Evolutionary conservation across 192 early-diverging fungal genomes (phyloP), one percentile per base, ranked within the genome.

Genomic region (Rhizophagus sp.): DNA sequence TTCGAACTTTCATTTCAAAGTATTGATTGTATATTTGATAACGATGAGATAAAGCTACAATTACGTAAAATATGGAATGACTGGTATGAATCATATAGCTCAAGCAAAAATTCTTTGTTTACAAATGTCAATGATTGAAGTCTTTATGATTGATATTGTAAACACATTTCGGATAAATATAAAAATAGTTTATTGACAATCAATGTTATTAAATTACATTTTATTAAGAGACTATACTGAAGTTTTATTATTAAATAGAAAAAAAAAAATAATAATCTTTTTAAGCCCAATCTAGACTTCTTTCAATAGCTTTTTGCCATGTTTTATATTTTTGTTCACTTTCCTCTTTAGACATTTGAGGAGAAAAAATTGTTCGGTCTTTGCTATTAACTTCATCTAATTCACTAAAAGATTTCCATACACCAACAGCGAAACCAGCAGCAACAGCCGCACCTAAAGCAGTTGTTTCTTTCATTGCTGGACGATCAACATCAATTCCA

Each of bases 391-490:
- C 85, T 19, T 83, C 83, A 41, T 88, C 82, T n/a, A 91, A 86
- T 73, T 90, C 81, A 76, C 79, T 80, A 73, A 90, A 82, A 83
- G 79, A 76, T 69, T 87, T 76, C 90, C 92, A 95, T 27, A 93
- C 19, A 2, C 50, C 74, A 66, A 76, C 73, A 64, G 74, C 80
- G 61, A 33, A 39, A 12, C 93, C 97, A 62, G 97, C 95, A 27
- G 95, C 97, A 47, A 96, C 90, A 1, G 97, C 97, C 17, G 96
- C 94, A 62, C 97, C 97, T 62, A 98, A 85, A 2, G 96, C 97
- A 33, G 97, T 97, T 4, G 93, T 96, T 81, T 98, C 97, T 50
- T 91, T 87, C 95, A 97, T 98, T 52, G 84, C 85, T 2, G 97
- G 97, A 57, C 97, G 86, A 52, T 88, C 83, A 11, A 97, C 95